Evolutionary conservation across 2,329 filamentous ascomycete genomes (phyloP), one percentile per base, ranked within the genome.

Genomic region (Neocucurbitaria cava): DNA sequence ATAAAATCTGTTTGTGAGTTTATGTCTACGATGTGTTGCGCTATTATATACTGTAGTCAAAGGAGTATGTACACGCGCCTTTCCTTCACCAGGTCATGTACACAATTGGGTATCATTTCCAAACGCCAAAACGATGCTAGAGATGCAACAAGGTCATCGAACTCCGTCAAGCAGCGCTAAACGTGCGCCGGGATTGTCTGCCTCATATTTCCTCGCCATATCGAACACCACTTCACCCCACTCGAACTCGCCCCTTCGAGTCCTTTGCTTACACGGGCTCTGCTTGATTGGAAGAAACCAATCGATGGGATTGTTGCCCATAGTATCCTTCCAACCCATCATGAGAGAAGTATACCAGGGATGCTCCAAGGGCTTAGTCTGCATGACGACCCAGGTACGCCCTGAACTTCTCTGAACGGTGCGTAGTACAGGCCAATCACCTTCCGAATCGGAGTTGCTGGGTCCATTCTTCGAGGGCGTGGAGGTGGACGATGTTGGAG

Each of bases 281-380:
- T 85, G 82, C 52, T 81, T 85, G 30, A 96, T 73, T 0, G 94
- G 94, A 1, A 96, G 76, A 11, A 96, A 69, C 93, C 93, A 98
- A 55, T 96, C 90, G 13, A 88, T 56, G 2, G 87, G 60, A 18
- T 78, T 84, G 42, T 83, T 77, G 0, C 94, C 94, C 87, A 99
- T 92, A 21, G 97, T 85, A 13, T 88, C 84, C 60, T 86, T 85
- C 77, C 92, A 88, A 69, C 98, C 98, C 24, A 81, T 77, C 58
- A 84, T 81, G 8, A 78, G 77, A 1, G 90, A 91, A 0, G 95
- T 78, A 65, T 96, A 86, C 87, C 92, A 99, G 0, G 92, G 91
- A 63, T 96, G 96, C 64, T 95, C 88, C 9, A 90, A 88, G 0
- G 85, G 83, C 3, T 86, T 80, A 0, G 89, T 91, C 56, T 85